Base-by-base conservation (phyloP, 805 yeast genomes). In the Komagataella pastoris region DNA sequence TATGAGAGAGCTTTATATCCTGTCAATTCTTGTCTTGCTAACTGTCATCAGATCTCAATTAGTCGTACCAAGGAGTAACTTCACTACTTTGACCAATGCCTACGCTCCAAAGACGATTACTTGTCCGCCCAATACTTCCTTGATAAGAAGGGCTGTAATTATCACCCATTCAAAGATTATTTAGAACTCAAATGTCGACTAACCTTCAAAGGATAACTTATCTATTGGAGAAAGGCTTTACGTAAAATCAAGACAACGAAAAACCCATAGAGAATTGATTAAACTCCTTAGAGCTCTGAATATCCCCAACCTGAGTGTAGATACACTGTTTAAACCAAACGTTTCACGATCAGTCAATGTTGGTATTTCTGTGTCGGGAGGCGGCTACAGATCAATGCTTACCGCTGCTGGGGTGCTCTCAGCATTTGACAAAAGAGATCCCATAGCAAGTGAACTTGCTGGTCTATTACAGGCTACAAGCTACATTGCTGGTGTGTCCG, bases 401-500 rank as follows among this genome's bases (percentile, higher is more conserved):
- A 68, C 71, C 17, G 81, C 79, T 0, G 83, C 79, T 0, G 87
- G 87, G 0, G 69, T 71, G 2, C 53, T 80, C 3, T 63, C 72
- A 4, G 83, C 83, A 0, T 64, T 73, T 49, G 86, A 80, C 57
- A 53, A 51, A 10, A 61, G 83, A 50, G 72, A 76, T 3, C 61
- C 69, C 0, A 61, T 64, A 6, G 47, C 72, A 2, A 57, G 70
- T n/a, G 66, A 62, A 40, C 55, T 79, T 17, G 77, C 77, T 19
- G 84, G 84, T 0, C 51, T 83, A 8, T 62, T 77, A 18, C 86
- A 82, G 57, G 65, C 77, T 6, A 54, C 80, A 0, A 66, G 75
- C 14, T 83, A 83, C 59, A 67, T 83, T 8, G 74, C 79, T 0
- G 88, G 88, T 0, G 73, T 81, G 1, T 81, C 88, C 2, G 89